Conservation (phyloP, 1,284 basidiomycete species). For the Apiotrichum montevideense region DNA sequence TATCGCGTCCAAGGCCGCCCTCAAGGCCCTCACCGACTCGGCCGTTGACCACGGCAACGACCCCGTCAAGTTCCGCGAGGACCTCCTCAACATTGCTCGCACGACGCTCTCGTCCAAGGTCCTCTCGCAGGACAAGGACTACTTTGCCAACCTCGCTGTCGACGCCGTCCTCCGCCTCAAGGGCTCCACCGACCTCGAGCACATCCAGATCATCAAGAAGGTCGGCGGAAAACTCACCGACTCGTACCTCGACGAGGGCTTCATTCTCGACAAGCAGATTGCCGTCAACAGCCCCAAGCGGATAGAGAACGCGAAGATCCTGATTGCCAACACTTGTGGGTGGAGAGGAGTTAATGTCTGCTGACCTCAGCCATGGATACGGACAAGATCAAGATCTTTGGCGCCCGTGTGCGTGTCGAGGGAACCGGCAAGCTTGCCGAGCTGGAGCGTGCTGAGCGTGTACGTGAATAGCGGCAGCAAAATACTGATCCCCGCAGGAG, state of each 20-base stretch:
- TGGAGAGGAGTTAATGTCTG: slow-evolving; percentile 5
- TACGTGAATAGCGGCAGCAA: not conserved
- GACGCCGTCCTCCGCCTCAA: slow-evolving; percentile 93
- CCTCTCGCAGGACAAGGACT: slow-evolving; percentile 92
- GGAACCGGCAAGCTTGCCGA: slow-evolving; percentile 95
- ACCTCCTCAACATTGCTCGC: slow-evolving; percentile 91
- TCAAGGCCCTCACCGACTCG: slow-evolving; percentile 73
- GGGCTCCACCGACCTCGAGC: slow-evolving; percentile 91
- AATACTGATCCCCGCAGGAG: slow-evolving; percentile 51
- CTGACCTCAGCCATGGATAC: slow-evolving; percentile 86
- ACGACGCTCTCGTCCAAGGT: slow-evolving; percentile 97
- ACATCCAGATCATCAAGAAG: slow-evolving; percentile 99
- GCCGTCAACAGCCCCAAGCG: slow-evolving; percentile 92
- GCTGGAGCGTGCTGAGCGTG: slow-evolving; percentile 86
- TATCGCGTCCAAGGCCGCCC: slow-evolving; percentile 79
- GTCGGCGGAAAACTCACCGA: slow-evolving; percentile 97
- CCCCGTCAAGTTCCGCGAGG: slow-evolving; percentile 69
- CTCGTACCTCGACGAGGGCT: slow-evolving; percentile 97
- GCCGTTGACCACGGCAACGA: slow-evolving; percentile 79
- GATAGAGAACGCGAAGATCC: slow-evolving; percentile 89
- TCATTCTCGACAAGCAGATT: slow-evolving; percentile 96
- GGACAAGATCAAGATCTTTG: slow-evolving; percentile 99
- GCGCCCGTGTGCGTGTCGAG: slow-evolving; percentile 91
- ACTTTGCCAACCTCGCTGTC: slow-evolving; percentile 97
- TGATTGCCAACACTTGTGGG: slow-evolving; percentile 95